These are phyloP conservation scores for Senna tora DNA, from an alignment of 306 rosid species.

Conservation along the genomic window DNA sequence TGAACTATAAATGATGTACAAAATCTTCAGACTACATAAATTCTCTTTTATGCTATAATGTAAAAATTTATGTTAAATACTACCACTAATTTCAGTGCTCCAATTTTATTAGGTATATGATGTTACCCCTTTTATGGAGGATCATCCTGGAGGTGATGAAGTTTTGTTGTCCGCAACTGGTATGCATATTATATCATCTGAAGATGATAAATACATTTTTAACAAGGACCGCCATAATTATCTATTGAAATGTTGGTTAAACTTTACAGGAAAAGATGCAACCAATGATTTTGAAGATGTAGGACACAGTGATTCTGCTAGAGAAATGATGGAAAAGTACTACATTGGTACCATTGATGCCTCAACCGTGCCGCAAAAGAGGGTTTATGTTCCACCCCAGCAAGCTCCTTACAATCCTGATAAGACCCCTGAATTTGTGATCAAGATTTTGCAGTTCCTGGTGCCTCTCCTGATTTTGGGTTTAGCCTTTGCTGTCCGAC, in stretches of 20 bases:
- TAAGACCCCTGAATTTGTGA: slow-evolving; percentile 75
- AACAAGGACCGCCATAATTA: not conserved
- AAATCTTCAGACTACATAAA: not conserved
- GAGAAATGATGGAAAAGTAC: slow-evolving; percentile 86
- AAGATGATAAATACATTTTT: not conserved
- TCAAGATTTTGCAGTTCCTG: slow-evolving; percentile 84
- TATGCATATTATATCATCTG: slow-evolving; percentile 39
- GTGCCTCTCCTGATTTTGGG: slow-evolving; percentile 91
- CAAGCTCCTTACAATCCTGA: slow-evolving; percentile 61
- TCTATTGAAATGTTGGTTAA: slow-evolving; percentile 14
- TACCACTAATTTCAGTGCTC: slow-evolving; percentile 20
- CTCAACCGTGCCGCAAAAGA: slow-evolving; percentile 63
- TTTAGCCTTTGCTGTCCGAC: slow-evolving; percentile 80
- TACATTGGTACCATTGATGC: slow-evolving; percentile 84
- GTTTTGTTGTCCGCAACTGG: slow-evolving; percentile 87
- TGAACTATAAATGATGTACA: not conserved
- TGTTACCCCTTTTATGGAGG: slow-evolving; percentile 91
- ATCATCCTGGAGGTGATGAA: slow-evolving; percentile 98
- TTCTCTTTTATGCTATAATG: not conserved
- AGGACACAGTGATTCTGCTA: slow-evolving; percentile 94
- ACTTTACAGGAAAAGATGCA: slow-evolving; percentile 83
- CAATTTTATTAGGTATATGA: slow-evolving; percentile 70
- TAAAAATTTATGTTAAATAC: not conserved
- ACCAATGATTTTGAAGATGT: slow-evolving; percentile 94
- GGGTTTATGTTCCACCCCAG: slow-evolving; percentile 58